These are phyloP conservation scores for Hypoxylon sp. DNA, from an alignment of 2,329 filamentous ascomycete genomes.

Conservation along the genomic window DNA sequence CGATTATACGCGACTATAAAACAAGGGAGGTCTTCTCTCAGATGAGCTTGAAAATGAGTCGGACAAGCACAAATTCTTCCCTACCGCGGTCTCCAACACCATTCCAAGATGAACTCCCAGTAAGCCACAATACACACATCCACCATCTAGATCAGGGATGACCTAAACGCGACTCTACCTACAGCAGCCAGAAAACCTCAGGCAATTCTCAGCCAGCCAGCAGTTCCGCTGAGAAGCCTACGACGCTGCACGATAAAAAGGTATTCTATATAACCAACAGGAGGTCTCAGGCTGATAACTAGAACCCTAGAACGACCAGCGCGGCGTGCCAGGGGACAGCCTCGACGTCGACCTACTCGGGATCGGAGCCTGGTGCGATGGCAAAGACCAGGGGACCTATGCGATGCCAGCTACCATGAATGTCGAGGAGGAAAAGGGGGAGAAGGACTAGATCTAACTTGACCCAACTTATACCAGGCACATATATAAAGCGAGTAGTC, in stretches of 20 bases:
- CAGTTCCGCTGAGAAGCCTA: not conserved
- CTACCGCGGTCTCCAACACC: not conserved
- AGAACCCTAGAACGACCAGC: not conserved
- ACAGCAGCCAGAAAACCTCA: not conserved
- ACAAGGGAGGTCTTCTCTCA: not conserved
- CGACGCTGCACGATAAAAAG: too few relatives aligned
- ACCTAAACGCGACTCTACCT: not conserved
- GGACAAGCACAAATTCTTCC: not conserved
- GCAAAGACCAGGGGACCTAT: too few relatives aligned
- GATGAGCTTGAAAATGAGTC: not conserved
- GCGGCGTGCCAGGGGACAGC: not conserved
- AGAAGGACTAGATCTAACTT: too few relatives aligned
- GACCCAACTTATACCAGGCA: too few relatives aligned
- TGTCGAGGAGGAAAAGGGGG: too few relatives aligned
- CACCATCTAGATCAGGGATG: not conserved
- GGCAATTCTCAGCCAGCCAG: not conserved
- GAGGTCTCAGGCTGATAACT: too few relatives aligned
- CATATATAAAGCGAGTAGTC: too few relatives aligned
- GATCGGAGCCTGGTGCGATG: conserved; percentile 7
- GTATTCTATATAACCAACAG: too few relatives aligned
- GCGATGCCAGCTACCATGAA: too few relatives aligned
- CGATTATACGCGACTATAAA: not conserved
- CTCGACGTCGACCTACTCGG: not conserved
- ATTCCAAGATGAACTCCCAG: not conserved
- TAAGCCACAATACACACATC: not conserved